Evolutionary conservation across 2,329 filamentous ascomycete species (phyloP), one percentile per base, ranked within the genome.

Genomic region (Dactylonectria macrodidyma): DNA sequence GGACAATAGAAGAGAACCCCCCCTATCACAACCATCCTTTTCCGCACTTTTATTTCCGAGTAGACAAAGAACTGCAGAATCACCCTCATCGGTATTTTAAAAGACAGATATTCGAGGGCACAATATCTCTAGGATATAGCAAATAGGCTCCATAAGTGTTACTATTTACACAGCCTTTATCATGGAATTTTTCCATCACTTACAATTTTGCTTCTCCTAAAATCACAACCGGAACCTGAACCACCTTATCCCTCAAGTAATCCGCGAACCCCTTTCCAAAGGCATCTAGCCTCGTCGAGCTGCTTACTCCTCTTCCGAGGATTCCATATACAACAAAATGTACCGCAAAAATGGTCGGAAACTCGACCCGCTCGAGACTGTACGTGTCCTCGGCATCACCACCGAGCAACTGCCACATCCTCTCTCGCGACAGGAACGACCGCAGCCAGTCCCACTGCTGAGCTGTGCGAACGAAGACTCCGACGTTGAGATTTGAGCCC

Each of bases 231-330:
- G 62, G 62, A 7, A 60, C 62, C 24, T 65, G 48, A 9, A 65
- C 55, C 24, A 52, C 55, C 38, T 65, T 65, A 55, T 65, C 62
- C 12, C 62, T 52, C 26, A 65, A 14, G n/a, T 59, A 65, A 19
- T 65, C 63, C n/a, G 51, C 63, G 36, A 65, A 65, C n/a, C 57
- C 63, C 24, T 65, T 65, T 11, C 63, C 63, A 16, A 65, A 61
- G 10, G 63, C 46, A 54, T 65, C 63, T 5, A 65, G 63, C 51
- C 63, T 51, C 24, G 56, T 65, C 9, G 63, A 61, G 44, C 63
- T 65, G 44, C 63, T 61, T 26, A 65, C 63, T n/a, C 63, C 63
- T 11, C 57, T 51, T 11, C 63, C 63, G 2, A 65, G 44, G 3
- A 59, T 59, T 16, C 63, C 63, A 50, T 65, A 65, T 3, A 65